Percentiles rank a stretch among this genome's conserved stretches.
phyloP scores from a whole-genome alignment of 192 early-diverging fungal species.

The Tieghemiomyces parasiticus region DNA sequence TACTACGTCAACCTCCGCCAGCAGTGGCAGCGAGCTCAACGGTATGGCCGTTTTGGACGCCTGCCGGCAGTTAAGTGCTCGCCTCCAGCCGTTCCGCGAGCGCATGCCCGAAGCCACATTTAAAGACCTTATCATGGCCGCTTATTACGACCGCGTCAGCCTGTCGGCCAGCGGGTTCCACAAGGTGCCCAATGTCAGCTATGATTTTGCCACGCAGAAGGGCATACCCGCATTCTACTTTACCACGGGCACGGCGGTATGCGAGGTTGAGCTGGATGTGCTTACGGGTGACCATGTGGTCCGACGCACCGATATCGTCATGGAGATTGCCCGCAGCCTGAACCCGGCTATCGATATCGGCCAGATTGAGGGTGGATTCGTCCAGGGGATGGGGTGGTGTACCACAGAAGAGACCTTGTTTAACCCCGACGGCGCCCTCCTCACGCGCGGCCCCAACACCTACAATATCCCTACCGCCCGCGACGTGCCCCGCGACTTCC shows the following conservation, averaged over 20 bases:
- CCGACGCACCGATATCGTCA: slow-evolving; percentile 54
- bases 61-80: slow-evolving; percentile 51
- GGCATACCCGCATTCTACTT: slow-evolving; percentile 70
- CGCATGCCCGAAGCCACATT: slow-evolving; percentile 32
- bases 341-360: slow-evolving; percentile 83
- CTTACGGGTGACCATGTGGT: slow-evolving; percentile 69
- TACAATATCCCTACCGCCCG: slow-evolving; percentile 83
- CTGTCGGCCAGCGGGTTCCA: slow-evolving; percentile 77
- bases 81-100: slow-evolving; percentile 56
- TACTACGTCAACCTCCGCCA: slow-evolving; percentile 66
- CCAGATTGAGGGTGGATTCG: slow-evolving; percentile 81
- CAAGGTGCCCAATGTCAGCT: slow-evolving; percentile 61
- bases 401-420: slow-evolving; percentile 72
- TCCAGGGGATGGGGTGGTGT: slow-evolving; percentile 72
- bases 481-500: slow-evolving; percentile 70
- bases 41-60: slow-evolving; percentile 69
- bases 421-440: slow-evolving; percentile 54
- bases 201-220: slow-evolving; percentile 51
- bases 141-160: slow-evolving; percentile 66
- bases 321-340: slow-evolving; percentile 74
- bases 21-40: slow-evolving; percentile 65
- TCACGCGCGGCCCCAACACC: slow-evolving; percentile 68
- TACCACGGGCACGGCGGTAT: slow-evolving; percentile 63
- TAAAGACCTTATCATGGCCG: slow-evolving; percentile 34
- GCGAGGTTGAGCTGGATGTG: slow-evolving; percentile 74